Conservation (phyloP, 2,329 filamentous ascomycete species). For the Beauveria scarabaeidicola region DNA sequence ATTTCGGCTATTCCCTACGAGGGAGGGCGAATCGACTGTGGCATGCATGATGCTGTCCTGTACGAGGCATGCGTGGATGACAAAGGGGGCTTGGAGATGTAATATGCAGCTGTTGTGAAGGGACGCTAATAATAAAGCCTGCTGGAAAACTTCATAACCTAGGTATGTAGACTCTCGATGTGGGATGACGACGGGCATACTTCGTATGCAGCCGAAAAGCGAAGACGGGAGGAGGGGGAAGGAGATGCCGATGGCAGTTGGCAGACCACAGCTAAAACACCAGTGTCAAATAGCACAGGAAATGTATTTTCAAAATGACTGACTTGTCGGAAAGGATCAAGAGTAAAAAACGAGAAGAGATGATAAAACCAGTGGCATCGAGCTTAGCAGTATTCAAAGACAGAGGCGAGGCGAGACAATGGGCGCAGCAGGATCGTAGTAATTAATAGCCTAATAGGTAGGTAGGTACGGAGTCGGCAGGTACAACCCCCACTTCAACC, state of each 20-base stretch:
- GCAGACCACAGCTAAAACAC: background rate
- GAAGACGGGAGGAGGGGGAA: background rate
- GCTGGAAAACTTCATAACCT: background rate
- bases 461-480: too few species aligned
- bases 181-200: background rate
- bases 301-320: background rate
- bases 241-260: background rate
- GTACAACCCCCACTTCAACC: too few species aligned
- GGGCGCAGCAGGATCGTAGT: too few species aligned
- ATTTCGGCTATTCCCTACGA: background rate
- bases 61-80: background rate
- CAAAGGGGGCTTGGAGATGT: background rate
- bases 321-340: background rate
- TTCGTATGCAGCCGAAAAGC: background rate
- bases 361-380: background rate
- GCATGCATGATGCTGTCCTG: background rate
- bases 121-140: background rate
- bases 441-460: too few species aligned
- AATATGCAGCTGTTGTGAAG: background rate
- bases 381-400: background rate
- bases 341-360: background rate
- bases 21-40: background rate
- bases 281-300: too few species aligned
- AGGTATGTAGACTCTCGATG: background rate
- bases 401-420: background rate